Conservation (phyloP, 2,329 filamentous ascomycete species). For the Basipetospora sp. region DNA sequence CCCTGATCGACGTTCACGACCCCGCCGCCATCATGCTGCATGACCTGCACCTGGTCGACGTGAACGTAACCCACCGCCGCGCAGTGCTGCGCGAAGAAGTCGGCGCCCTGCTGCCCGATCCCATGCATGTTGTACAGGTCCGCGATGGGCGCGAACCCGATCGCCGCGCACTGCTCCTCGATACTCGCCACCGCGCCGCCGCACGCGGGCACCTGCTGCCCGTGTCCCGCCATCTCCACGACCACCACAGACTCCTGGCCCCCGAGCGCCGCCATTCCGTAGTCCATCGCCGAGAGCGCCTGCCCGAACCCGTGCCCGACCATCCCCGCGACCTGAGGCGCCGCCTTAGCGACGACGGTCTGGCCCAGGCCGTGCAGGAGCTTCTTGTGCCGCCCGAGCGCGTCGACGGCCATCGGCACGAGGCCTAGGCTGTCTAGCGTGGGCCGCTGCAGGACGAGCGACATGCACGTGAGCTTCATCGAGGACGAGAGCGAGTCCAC, state of each 20-base stretch:
- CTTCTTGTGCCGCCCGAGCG: not conserved
- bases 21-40: no score
- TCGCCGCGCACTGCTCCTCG: slow-evolving; percentile 2
- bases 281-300: slow-evolving; percentile 2
- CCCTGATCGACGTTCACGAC: no score
- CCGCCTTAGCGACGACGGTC: not conserved
- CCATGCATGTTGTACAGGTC: not conserved
- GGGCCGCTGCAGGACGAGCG: slow-evolving; percentile 2
- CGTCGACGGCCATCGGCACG: not conserved
- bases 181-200: not conserved
- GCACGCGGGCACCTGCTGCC: not conserved
- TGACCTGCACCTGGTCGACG: no score
- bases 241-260: not conserved
- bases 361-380: not conserved
- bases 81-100: no score
- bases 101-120: no score
- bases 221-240: not conserved
- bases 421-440: slow-evolving; percentile 1
- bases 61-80: no score
- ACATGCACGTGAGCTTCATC: slow-evolving; percentile 4
- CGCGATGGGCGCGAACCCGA: not conserved
- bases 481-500: slow-evolving; percentile 2
- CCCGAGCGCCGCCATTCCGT: not conserved
- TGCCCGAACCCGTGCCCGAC: slow-evolving; percentile 1
- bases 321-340: not conserved